Evolutionary conservation across 1,284 basidiomycete genomes (phyloP).

Genomic region (Coniferiporia sulphurascens): DNA sequence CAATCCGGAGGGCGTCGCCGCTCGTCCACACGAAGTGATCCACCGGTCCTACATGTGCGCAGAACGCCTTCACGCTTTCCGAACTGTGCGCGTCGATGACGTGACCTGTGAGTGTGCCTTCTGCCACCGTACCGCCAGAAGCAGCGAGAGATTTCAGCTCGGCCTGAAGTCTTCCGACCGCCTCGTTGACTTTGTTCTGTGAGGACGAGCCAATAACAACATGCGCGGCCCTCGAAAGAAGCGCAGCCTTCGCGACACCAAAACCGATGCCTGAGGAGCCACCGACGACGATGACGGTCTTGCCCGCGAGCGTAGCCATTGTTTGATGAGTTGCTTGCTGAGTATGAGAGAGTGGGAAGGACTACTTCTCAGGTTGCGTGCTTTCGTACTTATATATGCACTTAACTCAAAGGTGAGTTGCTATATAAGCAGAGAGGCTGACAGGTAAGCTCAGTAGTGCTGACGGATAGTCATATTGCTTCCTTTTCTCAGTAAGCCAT

Average conservation of each 20-base stretch:
- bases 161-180: constrained; percentile 9
- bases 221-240: constrained; percentile 16
- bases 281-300: constrained; percentile 20
- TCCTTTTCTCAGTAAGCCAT: too few species aligned
- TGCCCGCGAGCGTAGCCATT: constrained; percentile 19
- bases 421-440: too few species aligned
- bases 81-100: constrained; percentile 16
- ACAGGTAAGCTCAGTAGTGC: too few species aligned
- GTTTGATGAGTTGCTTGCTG: background rate
- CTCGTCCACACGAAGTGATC: constrained; percentile 23
- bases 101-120: constrained; percentile 15
- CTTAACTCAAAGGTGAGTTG: background rate
- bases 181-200: constrained; percentile 12
- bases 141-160: background rate
- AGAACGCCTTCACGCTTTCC: constrained; percentile 13
- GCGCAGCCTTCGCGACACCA: constrained; percentile 18
- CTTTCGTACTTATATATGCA: background rate
- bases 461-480: too few species aligned
- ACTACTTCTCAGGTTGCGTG: background rate
- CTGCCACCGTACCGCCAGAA: background rate
- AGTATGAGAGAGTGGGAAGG: background rate
- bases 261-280: constrained; percentile 22
- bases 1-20: constrained; percentile 16
- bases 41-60: constrained; percentile 19
- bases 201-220: constrained; percentile 21